A percentile compares a stretch with the other conserved stretches of the same genome.
Evolutionary conservation across 2,329 filamentous ascomycete species (phyloP).

Genomic region (Xenosphaeropsis pyriputrescens): DNA sequence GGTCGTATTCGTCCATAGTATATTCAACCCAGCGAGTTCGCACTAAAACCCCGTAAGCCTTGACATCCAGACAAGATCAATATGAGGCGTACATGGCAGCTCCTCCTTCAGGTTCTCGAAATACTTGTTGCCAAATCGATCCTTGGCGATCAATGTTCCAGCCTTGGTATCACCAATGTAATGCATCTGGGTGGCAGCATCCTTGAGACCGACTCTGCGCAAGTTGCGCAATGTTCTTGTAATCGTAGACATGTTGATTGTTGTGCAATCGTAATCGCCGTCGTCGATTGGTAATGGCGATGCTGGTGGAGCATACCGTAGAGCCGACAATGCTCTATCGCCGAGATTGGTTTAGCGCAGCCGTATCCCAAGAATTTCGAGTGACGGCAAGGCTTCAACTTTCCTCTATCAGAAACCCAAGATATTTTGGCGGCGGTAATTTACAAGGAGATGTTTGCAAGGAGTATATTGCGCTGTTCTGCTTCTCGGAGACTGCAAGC

Average conservation of each 20-base stretch:
- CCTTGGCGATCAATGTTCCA: constrained; percentile 69
- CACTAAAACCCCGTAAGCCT: constrained; percentile 34
- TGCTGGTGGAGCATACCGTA: too few relatives aligned
- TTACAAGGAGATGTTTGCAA: constrained; percentile 18
- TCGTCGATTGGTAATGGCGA: too few relatives aligned
- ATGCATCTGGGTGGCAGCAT: constrained; percentile 20
- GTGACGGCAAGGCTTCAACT: too few relatives aligned
- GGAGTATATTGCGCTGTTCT: constrained; percentile 18
- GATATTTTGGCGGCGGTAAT: too few relatives aligned
- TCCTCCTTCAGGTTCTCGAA: constrained; percentile 88
- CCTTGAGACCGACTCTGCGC: constrained; percentile 79
- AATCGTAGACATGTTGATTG: constrained; percentile 73
- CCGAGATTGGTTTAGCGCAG: too few relatives aligned
- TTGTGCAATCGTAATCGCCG: constrained; percentile 6
- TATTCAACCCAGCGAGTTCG: constrained; percentile 89
- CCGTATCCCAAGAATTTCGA: too few relatives aligned
- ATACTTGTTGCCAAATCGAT: constrained; percentile 94
- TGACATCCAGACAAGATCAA: background rate
- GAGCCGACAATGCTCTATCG: too few relatives aligned
- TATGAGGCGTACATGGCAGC: constrained; percentile 54
- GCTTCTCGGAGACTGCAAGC: constrained; percentile 12
- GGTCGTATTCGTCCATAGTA: constrained; percentile 60
- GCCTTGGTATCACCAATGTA: constrained; percentile 76
- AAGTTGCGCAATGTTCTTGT: constrained; percentile 76
- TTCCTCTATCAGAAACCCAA: too few relatives aligned